These are phyloP conservation scores for Hydrangea macrophylla DNA, from an alignment of 148 eudicot species.

Conservation along the genomic window DNA sequence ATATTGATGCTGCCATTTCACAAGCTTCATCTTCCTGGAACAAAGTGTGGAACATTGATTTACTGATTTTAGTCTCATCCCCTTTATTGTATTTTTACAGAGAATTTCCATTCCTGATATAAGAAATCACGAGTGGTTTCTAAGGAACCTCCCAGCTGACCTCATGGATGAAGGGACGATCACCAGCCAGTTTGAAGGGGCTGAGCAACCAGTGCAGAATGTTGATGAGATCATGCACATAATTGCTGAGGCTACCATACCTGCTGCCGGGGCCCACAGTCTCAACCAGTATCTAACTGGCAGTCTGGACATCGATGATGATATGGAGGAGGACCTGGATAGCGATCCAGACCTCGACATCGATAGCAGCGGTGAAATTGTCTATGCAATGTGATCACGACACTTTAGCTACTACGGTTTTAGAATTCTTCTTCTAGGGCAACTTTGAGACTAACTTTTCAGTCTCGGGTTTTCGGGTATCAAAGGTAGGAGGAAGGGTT, in stretches of 20 bases:
- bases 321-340: slow-evolving; percentile 88
- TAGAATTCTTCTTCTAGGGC: slow-evolving; percentile 12
- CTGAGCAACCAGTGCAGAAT: slow-evolving; percentile 83
- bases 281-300: slow-evolving; percentile 69
- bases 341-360: slow-evolving; percentile 85
- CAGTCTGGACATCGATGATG: slow-evolving; percentile 78
- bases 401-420: neutral
- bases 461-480: neutral
- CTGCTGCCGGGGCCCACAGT: slow-evolving; percentile 67
- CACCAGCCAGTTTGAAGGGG: slow-evolving; percentile 54
- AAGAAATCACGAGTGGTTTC: slow-evolving; percentile 82
- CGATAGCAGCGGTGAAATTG: slow-evolving; percentile 89
- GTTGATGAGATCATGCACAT: slow-evolving; percentile 87
- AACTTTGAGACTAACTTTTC: neutral
- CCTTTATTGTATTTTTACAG: slow-evolving; percentile 30
- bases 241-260: slow-evolving; percentile 85
- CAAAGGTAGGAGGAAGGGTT: neutral
- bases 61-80: neutral
- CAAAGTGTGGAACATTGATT: neutral
- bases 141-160: slow-evolving; percentile 79
- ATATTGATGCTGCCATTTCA: neutral
- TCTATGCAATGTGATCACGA: slow-evolving; percentile 58
- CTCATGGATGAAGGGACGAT: slow-evolving; percentile 43
- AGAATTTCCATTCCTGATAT: slow-evolving; percentile 80
- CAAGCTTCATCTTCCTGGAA: neutral